Evolutionary conservation across 225 moss, liverwort and hornwort species (phyloP), one percentile per base, ranked within the genome.

Genomic region (Physcomitrium patens): DNA sequence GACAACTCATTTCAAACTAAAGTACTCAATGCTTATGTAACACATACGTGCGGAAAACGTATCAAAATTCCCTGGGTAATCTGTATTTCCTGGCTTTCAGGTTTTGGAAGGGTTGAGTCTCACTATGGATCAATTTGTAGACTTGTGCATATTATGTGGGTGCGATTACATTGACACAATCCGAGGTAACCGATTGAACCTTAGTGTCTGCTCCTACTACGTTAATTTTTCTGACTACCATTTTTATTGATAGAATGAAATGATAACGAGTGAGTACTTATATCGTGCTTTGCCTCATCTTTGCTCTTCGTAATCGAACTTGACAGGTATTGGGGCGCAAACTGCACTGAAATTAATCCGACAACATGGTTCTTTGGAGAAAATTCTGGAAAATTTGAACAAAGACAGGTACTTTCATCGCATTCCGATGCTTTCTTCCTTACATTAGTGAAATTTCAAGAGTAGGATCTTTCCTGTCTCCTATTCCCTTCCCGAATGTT

Each of bases 81-180:
- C 48, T 81, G 74, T 18, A 7, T 53, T 70, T 45, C 48, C 53
- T 78, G 63, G 54, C 37, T 13, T 76, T 60, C 91, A 95, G 95
- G 90, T 95, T 31, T 73, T 99, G 71, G 84, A 87, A 79, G 99
- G 74, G 47, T 88, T 99, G 64, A 27, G 67, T 16, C 79, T 99
- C 72, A 89, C 91, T 44, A 95, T 99, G 99, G 95, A 99, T 69
- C 95, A 95, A 78, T 99, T 99, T 79, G 83, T 99, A 63, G 99
- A 99, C 69, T 76, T 99, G 81, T 99, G 99, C 87, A 95, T 99
- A 71, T 89, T 99, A 62, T 99, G 99, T 75, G 99, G 99, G 41
- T 95, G 99, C 88, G 99, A 99, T 78, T 99, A 99, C 77, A 94
- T 95, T 83, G 99, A 99, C 77, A 93, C 93, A 64, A 89, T 99